Conservation (phyloP, 495 filamentous ascomycete genomes). For the Penicillium psychrofluorescens region DNA sequence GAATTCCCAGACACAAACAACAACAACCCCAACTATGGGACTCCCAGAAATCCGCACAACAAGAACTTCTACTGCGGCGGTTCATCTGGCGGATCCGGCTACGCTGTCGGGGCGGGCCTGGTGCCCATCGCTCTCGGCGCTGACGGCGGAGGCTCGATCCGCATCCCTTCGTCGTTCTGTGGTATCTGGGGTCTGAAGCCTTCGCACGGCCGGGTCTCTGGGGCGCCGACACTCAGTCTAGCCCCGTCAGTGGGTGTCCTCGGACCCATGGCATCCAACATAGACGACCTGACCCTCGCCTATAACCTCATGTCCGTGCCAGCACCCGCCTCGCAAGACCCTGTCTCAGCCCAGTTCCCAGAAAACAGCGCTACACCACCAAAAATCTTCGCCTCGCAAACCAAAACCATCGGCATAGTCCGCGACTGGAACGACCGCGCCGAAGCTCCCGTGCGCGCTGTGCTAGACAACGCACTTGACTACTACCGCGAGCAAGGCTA, state of each 20-base stretch:
- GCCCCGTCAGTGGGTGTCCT: constrained; percentile 58
- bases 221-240: constrained; percentile 50
- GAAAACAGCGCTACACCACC: constrained; percentile 25
- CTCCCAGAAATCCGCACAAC: constrained; percentile 80
- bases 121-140: constrained; percentile 77
- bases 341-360: constrained; percentile 40
- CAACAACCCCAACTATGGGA: constrained; percentile 75
- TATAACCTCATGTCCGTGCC: constrained; percentile 72
- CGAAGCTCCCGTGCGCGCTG: constrained; percentile 51
- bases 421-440: constrained; percentile 68
- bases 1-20: constrained; percentile 60
- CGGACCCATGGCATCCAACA: constrained; percentile 72
- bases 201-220: constrained; percentile 67
- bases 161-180: constrained; percentile 76
- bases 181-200: constrained; percentile 87
- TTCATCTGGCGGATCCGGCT: constrained; percentile 78
- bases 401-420: constrained; percentile 62
- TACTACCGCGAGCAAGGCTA: constrained; percentile 60
- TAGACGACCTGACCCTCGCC: constrained; percentile 73
- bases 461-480: constrained; percentile 52
- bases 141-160: constrained; percentile 81
- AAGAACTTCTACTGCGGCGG: constrained; percentile 77
- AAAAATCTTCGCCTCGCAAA: constrained; percentile 15
- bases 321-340: constrained; percentile 46
- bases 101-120: constrained; percentile 66